Evolutionary conservation across 2,329 filamentous ascomycete genomes (phyloP), one percentile per base, ranked within the genome.

Genomic region (Paecilomyces sp.): DNA sequence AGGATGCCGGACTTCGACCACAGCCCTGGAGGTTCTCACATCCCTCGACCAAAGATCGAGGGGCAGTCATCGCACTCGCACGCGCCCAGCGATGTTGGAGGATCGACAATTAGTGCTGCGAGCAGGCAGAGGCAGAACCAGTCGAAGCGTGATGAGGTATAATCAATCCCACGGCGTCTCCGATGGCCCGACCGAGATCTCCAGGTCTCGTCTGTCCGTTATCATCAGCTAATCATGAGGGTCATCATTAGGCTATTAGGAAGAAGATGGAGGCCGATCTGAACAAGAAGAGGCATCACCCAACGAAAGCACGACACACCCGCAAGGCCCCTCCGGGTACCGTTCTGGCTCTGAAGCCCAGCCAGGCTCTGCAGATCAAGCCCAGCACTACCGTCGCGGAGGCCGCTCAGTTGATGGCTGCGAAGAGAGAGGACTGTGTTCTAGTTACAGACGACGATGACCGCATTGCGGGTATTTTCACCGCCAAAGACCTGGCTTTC

Each of bases 391-490:
- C 91, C 56, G 93, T 99, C 59, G 88, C 94, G 64, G 94, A 99
- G 79, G 94, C 94, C 55, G 94, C 94, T 50, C 94, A 99, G 81
- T 82, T 99, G 71, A 99, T 99, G 94, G 94, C 94, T 59, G 94
- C 94, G 56, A 99, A 99, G 83, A 85, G 94, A 69, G 94, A 99
- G 77, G 94, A 99, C 75, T 99, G 94, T 71, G 94, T 99, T 47
- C 80, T 99, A 62, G 94, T 99, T 25, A 99, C 94, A 51, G 94
- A 99, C 74, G 93, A 97, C 65, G 92, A 99, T 76, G 94, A 99
- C 71, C 86, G 94, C 54, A 99, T 99, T 77, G 91, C 94, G 53
- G 94, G 94, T 79, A 99, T 99, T 75, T 99, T 99, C 76, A 99
- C 94, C 0, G 94, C 94, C 66, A 99, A 99, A 81, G 94, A 99